These are phyloP conservation scores for Ganoderma sp. DNA, from an alignment of 1,284 basidiomycete species.

Conservation along the genomic window DNA sequence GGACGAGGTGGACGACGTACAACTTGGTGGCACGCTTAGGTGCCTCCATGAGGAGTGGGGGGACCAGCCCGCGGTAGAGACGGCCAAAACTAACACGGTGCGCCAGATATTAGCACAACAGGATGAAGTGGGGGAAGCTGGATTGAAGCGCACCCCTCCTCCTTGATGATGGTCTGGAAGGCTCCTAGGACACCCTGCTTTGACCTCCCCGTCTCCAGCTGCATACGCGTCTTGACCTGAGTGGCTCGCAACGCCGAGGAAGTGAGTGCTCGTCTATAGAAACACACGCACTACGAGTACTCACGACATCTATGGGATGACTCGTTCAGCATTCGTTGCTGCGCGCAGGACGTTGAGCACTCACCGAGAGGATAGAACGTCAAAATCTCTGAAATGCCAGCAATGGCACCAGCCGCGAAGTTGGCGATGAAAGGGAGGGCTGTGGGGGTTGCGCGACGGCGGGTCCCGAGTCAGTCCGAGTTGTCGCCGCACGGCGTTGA, in stretches of 20 bases:
- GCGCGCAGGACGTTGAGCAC: constrained; percentile 36
- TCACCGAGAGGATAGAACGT: constrained; percentile 92
- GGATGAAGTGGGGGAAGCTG: neutral
- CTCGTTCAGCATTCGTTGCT: neutral
- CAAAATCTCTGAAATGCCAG: constrained; percentile 79
- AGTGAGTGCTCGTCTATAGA: constrained; percentile 32
- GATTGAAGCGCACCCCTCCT: constrained; percentile 77
- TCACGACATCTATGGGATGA: constrained; percentile 41
- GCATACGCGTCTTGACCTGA: constrained; percentile 97
- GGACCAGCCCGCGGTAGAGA: constrained; percentile 93
- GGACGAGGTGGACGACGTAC: constrained; percentile 50
- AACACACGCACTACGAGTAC: constrained; percentile 30
- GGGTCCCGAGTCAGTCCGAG: constrained; percentile 5
- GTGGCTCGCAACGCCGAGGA: constrained; percentile 31
- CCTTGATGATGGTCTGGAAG: constrained; percentile 76
- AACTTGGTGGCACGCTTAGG: constrained; percentile 99
- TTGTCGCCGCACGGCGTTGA: neutral
- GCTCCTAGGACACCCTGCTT: constrained; percentile 83
- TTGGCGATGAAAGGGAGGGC: constrained; percentile 43
- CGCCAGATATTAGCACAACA: neutral
- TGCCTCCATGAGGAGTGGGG: constrained; percentile 94
- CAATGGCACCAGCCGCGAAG: constrained; percentile 44
- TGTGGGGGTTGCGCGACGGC: constrained; percentile 17
- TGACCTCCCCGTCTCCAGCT: constrained; percentile 86
- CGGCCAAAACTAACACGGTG: constrained; percentile 66